Percentiles rank a stretch among this genome's conserved stretches.
phyloP scores from a whole-genome alignment of 225 moss, liverwort and hornwort species.

The Anthoceros angustus region DNA sequence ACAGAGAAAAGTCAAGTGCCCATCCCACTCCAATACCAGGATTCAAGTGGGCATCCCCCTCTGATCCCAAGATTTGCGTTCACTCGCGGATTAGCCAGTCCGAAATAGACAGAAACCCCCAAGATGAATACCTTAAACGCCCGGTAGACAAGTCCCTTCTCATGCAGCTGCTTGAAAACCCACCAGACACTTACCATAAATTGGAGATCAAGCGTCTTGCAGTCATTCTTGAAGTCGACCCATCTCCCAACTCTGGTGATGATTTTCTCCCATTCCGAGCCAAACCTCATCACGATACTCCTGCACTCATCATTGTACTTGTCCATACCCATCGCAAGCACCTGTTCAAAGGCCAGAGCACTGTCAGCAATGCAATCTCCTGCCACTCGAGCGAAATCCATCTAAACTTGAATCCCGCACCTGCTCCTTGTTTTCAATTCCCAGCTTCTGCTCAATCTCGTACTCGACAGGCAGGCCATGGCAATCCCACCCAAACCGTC shows the following conservation, averaged over 20 bases:
- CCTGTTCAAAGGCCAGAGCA: conserved; percentile 5
- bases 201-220: conserved; percentile 63
- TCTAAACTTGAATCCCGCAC: conserved; percentile 19
- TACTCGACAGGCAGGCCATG: conserved; percentile 75
- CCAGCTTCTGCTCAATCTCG: conserved; percentile 79
- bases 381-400: no score
- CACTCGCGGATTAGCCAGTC: no score
- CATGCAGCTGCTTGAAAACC: conserved; percentile 78
- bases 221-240: conserved; percentile 89
- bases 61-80: no score
- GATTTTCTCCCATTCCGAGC: conserved; percentile 68
- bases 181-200: conserved; percentile 99
- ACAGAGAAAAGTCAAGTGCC: conserved; percentile 11
- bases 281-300: conserved; percentile 83
- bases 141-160: conserved; percentile 67
- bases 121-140: conserved; percentile 32
- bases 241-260: conserved; percentile 74
- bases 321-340: conserved; percentile 57
- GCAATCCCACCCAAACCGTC: no score
- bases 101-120: no score
- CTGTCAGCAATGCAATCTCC: no score
- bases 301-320: conserved; percentile 91
- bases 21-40: no score
- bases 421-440: conserved; percentile 43
- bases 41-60: no score